Evolutionary conservation across 1,139 yeast species (phyloP), one percentile per base, ranked within the genome.

Genomic region (Suhomyces terraborum): DNA sequence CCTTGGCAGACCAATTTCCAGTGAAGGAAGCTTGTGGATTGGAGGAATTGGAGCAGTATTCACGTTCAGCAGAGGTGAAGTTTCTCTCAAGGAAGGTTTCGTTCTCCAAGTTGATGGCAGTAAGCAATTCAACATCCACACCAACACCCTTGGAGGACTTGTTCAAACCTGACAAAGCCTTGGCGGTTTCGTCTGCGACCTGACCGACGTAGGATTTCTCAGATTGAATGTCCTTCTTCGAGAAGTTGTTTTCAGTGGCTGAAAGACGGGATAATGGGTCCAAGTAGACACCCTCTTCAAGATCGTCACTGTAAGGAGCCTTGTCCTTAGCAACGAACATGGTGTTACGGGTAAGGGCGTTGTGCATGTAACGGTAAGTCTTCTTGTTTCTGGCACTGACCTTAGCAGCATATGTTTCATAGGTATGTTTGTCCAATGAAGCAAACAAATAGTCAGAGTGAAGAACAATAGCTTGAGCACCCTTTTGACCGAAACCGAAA

Each of bases 1-100:
- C 99, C 72, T 93, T 93, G 40, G 98, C 98, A 32, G 96, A 88
- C 99, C 99, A 93, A 37, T 95, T 86, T 41, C 99, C 99, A 26
- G 98, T 91, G 67, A 78, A 93, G 6, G 97, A 88, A 16, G 98
- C 89, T 62, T 82, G 88, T 42, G 95, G 87, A 53, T 76, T 76
- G 30, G 96, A 72, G 31, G 96, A 80, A 38, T 72, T 59, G 44
- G 67, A 61, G 66, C 98, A 91, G 75, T 93, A 93, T 36, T 69
- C 73, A 54, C 84, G 82, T 73, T 93, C 99, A 17, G 67, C 74
- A 8, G 65, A 70, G 36, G 98, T 89, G 75, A 91, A 93, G 76
- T 93, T 93, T 65, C 98, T 83, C 66, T 84, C 89, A 46, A 94
- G 64, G 65, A 93, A 93, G 21, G 96, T 91, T 40, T 83, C 91